These are phyloP conservation scores for Tephrocybe sp. DNA, from an alignment of 768 basidiomycete genomes.

Conservation along the genomic window DNA sequence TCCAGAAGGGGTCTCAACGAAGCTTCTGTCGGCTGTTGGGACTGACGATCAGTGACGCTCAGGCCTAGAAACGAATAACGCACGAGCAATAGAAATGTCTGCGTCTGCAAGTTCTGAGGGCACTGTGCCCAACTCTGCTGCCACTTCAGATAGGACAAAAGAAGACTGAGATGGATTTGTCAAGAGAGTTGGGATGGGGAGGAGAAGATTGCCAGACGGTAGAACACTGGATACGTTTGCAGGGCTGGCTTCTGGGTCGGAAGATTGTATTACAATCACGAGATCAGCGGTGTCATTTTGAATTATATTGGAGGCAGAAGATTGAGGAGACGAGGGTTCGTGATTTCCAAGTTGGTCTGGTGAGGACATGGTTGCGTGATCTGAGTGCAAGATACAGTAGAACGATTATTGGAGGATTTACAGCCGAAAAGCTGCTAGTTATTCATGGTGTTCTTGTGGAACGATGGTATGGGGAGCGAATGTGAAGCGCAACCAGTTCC, in stretches of 20 bases:
- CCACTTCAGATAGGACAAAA: constrained; percentile 45
- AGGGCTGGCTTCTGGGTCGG: constrained; percentile 6
- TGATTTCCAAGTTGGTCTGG: constrained; percentile 22
- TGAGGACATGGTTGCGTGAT: constrained; percentile 19
- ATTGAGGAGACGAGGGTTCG: constrained; percentile 31
- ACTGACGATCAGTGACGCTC: constrained; percentile 13
- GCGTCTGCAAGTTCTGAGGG: constrained; percentile 53
- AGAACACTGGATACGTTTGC: background rate
- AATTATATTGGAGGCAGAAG: constrained; percentile 17
- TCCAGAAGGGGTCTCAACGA: constrained; percentile 79
- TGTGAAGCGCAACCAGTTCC: constrained; percentile 18
- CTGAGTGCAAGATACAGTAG: constrained; percentile 5
- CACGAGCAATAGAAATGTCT: constrained; percentile 61
- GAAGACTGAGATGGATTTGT: constrained; percentile 39
- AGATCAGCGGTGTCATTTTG: constrained; percentile 7
- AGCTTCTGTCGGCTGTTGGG: constrained; percentile 63
- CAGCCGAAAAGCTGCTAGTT: constrained; percentile 11
- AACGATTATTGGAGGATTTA: constrained; percentile 4
- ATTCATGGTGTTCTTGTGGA: constrained; percentile 16
- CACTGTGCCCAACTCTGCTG: constrained; percentile 39
- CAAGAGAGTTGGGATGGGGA: constrained; percentile 41
- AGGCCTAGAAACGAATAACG: constrained; percentile 26
- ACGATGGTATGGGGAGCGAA: constrained; percentile 15
- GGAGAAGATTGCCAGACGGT: constrained; percentile 25
- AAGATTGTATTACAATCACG: constrained; percentile 7